A percentile compares a stretch with the other conserved stretches of the same genome.
Conservation (phyloP, 495 filamentous ascomycete species). For the Cercophora scortea region DNA sequence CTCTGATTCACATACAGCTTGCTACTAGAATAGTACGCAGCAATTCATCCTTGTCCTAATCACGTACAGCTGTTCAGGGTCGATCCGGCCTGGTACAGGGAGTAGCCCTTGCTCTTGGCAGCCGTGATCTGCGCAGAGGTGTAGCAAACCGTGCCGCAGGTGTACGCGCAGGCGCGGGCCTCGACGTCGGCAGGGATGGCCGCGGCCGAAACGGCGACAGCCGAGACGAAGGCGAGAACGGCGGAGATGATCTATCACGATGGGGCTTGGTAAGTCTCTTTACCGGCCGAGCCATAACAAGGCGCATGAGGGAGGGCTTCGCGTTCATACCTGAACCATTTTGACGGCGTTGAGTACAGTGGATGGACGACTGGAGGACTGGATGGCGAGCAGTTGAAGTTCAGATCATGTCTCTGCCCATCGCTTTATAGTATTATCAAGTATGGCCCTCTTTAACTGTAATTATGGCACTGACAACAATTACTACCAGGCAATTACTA, state of each 20-base stretch:
- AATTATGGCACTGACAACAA: no score
- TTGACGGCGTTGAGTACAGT: background rate
- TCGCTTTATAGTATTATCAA: no score
- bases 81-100: conserved; percentile 35
- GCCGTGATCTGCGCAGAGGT: conserved; percentile 32
- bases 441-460: no score
- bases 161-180: conserved; percentile 25
- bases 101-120: conserved; percentile 44
- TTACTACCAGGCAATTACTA: no score
- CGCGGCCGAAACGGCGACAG: conserved; percentile 21
- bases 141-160: conserved; percentile 33
- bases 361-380: background rate
- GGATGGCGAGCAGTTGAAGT: background rate
- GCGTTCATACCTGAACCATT: background rate
- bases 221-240: conserved; percentile 20
- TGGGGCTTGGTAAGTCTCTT: background rate
- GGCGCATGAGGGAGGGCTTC: background rate
- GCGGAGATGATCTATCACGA: conserved; percentile 20
- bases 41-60: conserved; percentile 21
- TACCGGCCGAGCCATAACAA: no score
- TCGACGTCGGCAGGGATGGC: conserved; percentile 17
- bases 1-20: background rate
- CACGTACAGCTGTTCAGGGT: conserved; percentile 18
- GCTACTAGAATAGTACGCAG: background rate
- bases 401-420: background rate